Evolutionary conservation across 2,329 filamentous ascomycete genomes (phyloP).

Genomic region (Exophiala aquamarina): DNA sequence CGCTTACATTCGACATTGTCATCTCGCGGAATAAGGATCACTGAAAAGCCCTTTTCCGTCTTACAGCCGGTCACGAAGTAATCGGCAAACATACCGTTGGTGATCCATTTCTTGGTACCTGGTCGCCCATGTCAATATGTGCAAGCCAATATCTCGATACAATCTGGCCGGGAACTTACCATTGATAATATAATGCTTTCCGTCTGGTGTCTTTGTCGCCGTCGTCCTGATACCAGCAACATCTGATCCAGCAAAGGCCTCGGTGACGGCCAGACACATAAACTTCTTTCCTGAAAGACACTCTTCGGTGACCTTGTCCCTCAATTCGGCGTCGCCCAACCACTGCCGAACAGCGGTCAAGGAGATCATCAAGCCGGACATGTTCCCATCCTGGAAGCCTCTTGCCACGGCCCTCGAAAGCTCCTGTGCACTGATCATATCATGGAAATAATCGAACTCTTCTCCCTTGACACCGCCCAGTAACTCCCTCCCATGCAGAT

Average conservation of each 20-base stretch:
- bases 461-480: slow-evolving; percentile 67
- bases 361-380: slow-evolving; percentile 61
- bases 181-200: slow-evolving; percentile 60
- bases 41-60: slow-evolving; percentile 65
- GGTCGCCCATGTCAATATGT: slow-evolving; percentile 55
- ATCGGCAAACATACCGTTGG: slow-evolving; percentile 70
- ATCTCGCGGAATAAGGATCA: slow-evolving; percentile 68
- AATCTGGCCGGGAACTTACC: slow-evolving; percentile 29
- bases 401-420: slow-evolving; percentile 68
- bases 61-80: slow-evolving; percentile 70
- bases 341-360: slow-evolving; percentile 72
- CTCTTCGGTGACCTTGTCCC: slow-evolving; percentile 67
- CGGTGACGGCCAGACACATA: slow-evolving; percentile 75
- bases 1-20: slow-evolving; percentile 68
- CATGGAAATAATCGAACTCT: slow-evolving; percentile 74
- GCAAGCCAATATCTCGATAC: background rate
- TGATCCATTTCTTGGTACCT: slow-evolving; percentile 79
- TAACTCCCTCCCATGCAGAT: slow-evolving; percentile 64
- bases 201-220: slow-evolving; percentile 61
- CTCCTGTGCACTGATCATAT: slow-evolving; percentile 69
- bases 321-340: slow-evolving; percentile 60
- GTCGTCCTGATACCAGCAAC: slow-evolving; percentile 72
- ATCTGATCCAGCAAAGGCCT: slow-evolving; percentile 72
- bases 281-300: slow-evolving; percentile 66
- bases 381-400: slow-evolving; percentile 80